Evolutionary conservation across 2,329 filamentous ascomycete species (phyloP).

Genomic region (Fusarium kyushuense): DNA sequence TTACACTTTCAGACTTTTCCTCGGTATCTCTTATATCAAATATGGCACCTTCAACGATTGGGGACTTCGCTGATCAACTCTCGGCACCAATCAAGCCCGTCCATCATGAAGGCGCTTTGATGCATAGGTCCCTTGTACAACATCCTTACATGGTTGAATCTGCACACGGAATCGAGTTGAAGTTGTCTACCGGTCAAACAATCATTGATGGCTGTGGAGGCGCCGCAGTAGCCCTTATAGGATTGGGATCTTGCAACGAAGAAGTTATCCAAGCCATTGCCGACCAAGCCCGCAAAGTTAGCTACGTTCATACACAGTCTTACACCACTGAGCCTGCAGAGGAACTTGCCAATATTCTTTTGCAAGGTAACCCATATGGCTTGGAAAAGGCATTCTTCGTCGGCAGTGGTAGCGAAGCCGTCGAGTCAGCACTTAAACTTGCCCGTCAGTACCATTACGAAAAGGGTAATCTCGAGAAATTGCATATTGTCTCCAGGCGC

Average conservation of each 20-base stretch:
- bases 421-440: conserved; percentile 62
- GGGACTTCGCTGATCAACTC: not conserved
- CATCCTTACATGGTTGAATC: conserved; percentile 22
- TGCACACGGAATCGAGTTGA: conserved; percentile 1
- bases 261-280: conserved; percentile 22
- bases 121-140: conserved; percentile 26
- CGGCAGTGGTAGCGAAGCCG: conserved; percentile 52
- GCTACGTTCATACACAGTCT: conserved; percentile 23
- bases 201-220: conserved; percentile 22
- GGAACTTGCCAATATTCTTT: not conserved
- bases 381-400: conserved; percentile 46
- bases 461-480: not conserved
- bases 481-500: conserved; percentile 4
- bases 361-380: not conserved
- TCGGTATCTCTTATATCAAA: accelerated
- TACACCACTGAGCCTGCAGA: conserved; percentile 24
- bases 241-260: conserved; percentile 8
- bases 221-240: conserved; percentile 14
- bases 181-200: not conserved
- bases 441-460: conserved; percentile 59
- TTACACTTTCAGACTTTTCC: accelerated
- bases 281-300: conserved; percentile 20
- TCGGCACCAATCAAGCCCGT: conserved; percentile 2
- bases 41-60: conserved; percentile 11
- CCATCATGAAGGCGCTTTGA: conserved; percentile 1